Percentiles rank a stretch among this genome's conserved stretches.
These are phyloP conservation scores for Trifolium fragiferum DNA, from an alignment of 306 rosid species.

Conservation along the genomic window DNA sequence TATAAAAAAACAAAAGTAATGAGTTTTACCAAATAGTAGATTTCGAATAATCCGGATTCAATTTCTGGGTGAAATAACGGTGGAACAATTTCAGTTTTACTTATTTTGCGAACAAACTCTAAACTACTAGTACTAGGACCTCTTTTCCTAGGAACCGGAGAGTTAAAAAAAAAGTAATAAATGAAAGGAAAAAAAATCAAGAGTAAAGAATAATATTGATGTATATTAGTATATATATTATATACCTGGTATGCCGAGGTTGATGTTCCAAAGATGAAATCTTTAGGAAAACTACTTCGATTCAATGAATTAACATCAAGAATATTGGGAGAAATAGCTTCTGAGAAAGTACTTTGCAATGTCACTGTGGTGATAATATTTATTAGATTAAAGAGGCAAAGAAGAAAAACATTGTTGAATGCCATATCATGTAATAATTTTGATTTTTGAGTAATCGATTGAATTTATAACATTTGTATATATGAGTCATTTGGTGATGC, in stretches of 20 bases:
- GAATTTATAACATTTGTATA: background rate
- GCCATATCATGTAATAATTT: slow-evolving; percentile 29
- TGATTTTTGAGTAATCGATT: background rate
- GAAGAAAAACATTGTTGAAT: background rate
- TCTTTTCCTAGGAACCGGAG: too few species aligned
- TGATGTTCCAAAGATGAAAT: slow-evolving; percentile 44
- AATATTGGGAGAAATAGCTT: background rate
- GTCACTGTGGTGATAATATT: background rate
- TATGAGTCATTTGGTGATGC: background rate
- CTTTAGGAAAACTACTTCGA: slow-evolving; percentile 45
- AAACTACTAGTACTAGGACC: too few species aligned
- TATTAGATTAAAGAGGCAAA: background rate
- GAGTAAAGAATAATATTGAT: background rate
- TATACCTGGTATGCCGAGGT: slow-evolving; percentile 47
- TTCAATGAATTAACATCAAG: slow-evolving; percentile 39
- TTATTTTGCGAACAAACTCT: too few species aligned
- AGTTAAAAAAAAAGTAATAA: too few species aligned
- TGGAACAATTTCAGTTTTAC: too few species aligned
- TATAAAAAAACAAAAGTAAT: too few species aligned
- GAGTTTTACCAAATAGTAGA: too few species aligned
- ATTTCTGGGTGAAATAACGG: too few species aligned
- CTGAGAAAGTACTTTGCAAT: background rate
- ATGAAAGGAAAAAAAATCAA: background rate
- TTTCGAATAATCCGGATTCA: too few species aligned
- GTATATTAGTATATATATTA: too few species aligned